Conservation (phyloP, 805 yeast genomes). For the Ogataea haglerorum region DNA sequence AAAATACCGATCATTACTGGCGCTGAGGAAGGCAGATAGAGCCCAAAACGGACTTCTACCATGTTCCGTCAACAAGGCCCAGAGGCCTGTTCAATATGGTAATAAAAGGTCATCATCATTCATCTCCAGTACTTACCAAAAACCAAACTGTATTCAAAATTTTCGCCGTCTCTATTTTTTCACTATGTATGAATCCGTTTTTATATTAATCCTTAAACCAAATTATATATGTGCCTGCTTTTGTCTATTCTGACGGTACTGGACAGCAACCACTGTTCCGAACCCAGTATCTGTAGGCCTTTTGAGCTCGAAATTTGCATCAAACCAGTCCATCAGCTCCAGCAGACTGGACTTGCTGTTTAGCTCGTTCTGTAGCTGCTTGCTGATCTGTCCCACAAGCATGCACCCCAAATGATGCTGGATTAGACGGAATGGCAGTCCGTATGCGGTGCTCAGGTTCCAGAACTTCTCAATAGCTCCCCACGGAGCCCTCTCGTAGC, state of each 20-base stretch:
- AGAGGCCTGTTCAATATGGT: constrained; percentile 31
- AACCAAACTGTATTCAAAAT: constrained; percentile 3
- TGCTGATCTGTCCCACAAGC: constrained; percentile 57
- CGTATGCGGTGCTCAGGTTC: constrained; percentile 74
- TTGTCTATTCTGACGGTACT: constrained; percentile 31
- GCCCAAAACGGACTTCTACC: constrained; percentile 33
- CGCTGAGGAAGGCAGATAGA: constrained; percentile 33
- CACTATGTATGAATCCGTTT: constrained; percentile 3
- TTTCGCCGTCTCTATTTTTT: constrained; percentile 2
- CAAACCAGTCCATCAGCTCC: constrained; percentile 82
- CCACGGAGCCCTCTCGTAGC: constrained; percentile 79
- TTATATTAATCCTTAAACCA: neutral
- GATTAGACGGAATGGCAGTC: constrained; percentile 76
- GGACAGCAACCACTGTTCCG: constrained; percentile 41
- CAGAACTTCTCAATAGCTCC: constrained; percentile 80
- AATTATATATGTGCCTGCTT: constrained; percentile 25
- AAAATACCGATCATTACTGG: constrained; percentile 60
- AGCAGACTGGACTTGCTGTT: constrained; percentile 57
- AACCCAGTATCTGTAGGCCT: constrained; percentile 69
- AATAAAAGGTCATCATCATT: constrained; percentile 33
- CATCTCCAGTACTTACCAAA: constrained; percentile 7
- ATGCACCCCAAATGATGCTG: constrained; percentile 90
- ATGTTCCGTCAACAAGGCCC: constrained; percentile 15
- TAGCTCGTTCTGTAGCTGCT: constrained; percentile 52
- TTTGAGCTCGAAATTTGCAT: constrained; percentile 58